A percentile compares a stretch with the other conserved stretches of the same genome.
These are phyloP conservation scores for Stipa capillata DNA, from an alignment of 176 grass and related monocot genomes.

Conservation along the genomic window DNA sequence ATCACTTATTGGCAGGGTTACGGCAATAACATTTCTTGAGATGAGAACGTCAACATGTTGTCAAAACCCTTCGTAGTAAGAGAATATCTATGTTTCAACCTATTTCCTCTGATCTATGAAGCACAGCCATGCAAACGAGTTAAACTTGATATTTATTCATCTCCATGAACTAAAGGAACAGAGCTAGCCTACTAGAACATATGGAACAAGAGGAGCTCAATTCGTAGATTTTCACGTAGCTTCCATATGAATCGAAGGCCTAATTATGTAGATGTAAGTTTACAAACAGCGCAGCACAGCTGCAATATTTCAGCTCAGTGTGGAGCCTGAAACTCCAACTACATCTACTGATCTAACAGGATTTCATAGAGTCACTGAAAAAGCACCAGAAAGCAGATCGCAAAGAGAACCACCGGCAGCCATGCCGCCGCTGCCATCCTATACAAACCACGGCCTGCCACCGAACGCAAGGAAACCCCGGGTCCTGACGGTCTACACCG, in stretches of 20 bases:
- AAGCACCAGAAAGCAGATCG: conserved; percentile 28
- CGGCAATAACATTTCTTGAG: neutral
- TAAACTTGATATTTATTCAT: too few species aligned
- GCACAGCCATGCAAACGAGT: neutral
- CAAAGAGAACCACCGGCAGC: neutral
- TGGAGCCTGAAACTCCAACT: neutral
- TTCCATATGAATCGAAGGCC: neutral
- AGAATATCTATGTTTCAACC: neutral
- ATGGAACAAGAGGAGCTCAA: neutral
- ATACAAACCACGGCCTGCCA: neutral
- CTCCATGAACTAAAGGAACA: neutral
- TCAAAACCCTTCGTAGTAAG: neutral
- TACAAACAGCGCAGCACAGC: neutral
- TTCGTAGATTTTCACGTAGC: neutral
- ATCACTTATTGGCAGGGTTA: neutral
- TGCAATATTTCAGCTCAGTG: neutral
- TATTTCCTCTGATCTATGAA: neutral
- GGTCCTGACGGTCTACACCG: conserved; percentile 38
- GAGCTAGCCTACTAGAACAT: neutral
- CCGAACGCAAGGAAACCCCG: conserved; percentile 38
- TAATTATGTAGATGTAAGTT: neutral
- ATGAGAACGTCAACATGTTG: neutral
- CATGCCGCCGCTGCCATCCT: neutral
- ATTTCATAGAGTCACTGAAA: neutral
- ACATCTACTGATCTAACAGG: neutral